Evolutionary conservation across 2,329 filamentous ascomycete species (phyloP).

Genomic region (Epichloe coenophiala): DNA sequence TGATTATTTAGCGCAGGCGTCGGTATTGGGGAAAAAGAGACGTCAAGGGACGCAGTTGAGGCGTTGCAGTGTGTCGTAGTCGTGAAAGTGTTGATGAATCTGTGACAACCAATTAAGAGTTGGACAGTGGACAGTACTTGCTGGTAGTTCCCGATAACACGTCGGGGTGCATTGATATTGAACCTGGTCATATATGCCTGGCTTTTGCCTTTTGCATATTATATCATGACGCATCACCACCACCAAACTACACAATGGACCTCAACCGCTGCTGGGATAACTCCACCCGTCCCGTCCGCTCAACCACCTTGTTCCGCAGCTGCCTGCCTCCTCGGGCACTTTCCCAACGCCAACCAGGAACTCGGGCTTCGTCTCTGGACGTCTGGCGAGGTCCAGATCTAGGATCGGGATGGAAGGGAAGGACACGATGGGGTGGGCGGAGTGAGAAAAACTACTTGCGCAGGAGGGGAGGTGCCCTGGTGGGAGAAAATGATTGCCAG

Average conservation of each 20-base stretch:
- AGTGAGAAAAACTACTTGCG: not conserved
- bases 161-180: not conserved
- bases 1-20: conserved; percentile 5
- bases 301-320: too few species aligned
- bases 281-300: too few species aligned
- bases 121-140: not conserved
- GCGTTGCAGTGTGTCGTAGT: not conserved
- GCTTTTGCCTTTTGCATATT: too few species aligned
- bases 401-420: conserved; percentile 69
- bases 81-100: not conserved
- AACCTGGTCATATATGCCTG: too few species aligned
- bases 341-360: conserved; percentile 53
- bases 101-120: not conserved
- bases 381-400: conserved; percentile 53
- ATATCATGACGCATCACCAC: too few species aligned
- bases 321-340: conserved; percentile 50
- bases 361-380: conserved; percentile 51
- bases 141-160: not conserved
- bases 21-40: not conserved
- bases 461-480: too few species aligned
- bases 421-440: conserved; percentile 31
- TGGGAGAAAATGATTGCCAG: too few species aligned
- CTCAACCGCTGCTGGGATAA: conserved; percentile 15
- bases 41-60: not conserved
- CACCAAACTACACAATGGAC: conserved; percentile 13